Evolutionary conservation across 805 yeast genomes (phyloP), one percentile per base, ranked within the genome.

Genomic region (Saccharomycopsis amapae): DNA sequence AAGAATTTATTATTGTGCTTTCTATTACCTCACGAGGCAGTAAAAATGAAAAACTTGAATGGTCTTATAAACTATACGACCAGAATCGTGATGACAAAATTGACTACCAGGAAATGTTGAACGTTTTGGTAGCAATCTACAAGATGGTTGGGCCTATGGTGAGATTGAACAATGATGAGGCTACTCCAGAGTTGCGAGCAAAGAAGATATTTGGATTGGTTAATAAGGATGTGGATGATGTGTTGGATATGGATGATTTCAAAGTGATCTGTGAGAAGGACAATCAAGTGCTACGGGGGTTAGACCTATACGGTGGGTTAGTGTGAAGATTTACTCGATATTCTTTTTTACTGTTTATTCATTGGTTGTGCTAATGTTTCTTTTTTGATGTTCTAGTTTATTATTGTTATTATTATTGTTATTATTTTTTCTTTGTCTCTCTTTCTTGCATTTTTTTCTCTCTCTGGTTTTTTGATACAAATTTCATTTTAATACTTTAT

Each of bases 141-240:
- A 85, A 84, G 62, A 89, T 93, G 97, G 83, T 90, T 49, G 99
- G 97, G 1, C 75, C 89, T 1, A 87, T 89, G 90, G 95, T 89
- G 48, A 79, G 79, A 51, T 70, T 88, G 43, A 85, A 86, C 17
- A 90, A 80, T 19, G 96, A 89, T 59, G 97, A 89, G 56, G 76
- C 79, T 38, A 88, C 97, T 0, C 97, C 98, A 0, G 96, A 89
- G 57, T 68, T 79, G 53, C 73, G 97, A 51, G 87, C 86, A 1
- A 74, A 78, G 43, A 90, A 88, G 68, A 79, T 90, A 35, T 90
- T 94, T 65, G 70, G 63, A 32, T 63, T 77, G 42, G 72, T 87
- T 75, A 85, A 81, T 53, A 83, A 86, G 59, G 78, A 83, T 58
- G 66, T 71, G 41, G 78, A 83, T 54, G 81, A 78, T 3, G 79